Base-by-base conservation (phyloP, 2,329 filamentous ascomycete genomes). In the Dendryphion nanum region DNA sequence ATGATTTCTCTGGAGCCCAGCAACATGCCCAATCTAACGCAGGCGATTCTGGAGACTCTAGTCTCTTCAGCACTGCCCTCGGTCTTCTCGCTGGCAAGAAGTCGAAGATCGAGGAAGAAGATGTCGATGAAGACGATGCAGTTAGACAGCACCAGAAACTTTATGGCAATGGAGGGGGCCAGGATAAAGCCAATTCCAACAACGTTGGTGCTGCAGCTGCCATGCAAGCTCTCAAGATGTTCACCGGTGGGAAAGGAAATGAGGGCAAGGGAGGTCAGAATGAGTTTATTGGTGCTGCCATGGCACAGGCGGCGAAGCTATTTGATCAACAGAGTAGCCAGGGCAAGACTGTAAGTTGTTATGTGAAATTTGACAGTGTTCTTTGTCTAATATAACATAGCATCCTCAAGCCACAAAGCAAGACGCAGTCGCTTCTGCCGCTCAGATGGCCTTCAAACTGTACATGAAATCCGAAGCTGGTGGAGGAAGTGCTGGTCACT, bases 361-460 rank as follows among this genome's bases (percentile, higher is more conserved):
- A 21, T 15, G 18, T 30, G 18, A 33, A 10, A 17, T 33, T 12
- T 19, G 17, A 33, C 15, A 21, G 12, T 19, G 7, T 19, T 16
- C 12, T 12, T 19, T 18, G 17, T 12, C 31, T 19, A 20, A 33
- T 33, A 13, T 19, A 12, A 19, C 31, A n/a, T 33, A 67, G 63
- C 44, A 57, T 18, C 53, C 74, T 17, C 75, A 76, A 18, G 78
- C 84, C 4, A 85, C 79, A 68, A 95, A 95, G 78, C 81, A 95
- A 68, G 82, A 81, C 33, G 88, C 82, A 34, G 73, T 96, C 32
- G 81, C 85, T 61, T 74, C 82, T 64, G 90, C 90, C 3, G 89
- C 82, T 2, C 83, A 95, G 75, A 85, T 87, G 78, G 90, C 89
- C 3, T 67, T 95, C 54, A 89, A 95, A 78, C 85, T 95, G 80